Conservation (phyloP, 768 basidiomycete genomes). For the Kwoniella mangroviensis region DNA sequence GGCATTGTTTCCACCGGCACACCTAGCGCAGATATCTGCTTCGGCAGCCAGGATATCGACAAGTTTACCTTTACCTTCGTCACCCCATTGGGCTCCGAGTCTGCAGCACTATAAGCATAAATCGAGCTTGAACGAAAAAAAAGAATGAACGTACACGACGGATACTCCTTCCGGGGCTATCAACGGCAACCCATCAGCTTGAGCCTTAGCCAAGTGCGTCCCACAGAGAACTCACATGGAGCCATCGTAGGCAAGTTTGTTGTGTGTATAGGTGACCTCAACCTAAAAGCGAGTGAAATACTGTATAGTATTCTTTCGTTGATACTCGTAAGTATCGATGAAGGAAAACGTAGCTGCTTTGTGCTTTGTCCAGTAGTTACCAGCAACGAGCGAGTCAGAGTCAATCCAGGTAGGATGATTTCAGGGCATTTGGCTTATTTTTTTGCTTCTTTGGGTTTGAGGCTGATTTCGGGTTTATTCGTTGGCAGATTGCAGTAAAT, state of each 20-base stretch:
- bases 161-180: constrained; percentile 55
- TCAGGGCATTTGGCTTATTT: no score
- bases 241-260: constrained; percentile 22
- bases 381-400: no score
- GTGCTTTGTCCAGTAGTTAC: not conserved
- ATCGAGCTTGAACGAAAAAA: not conserved
- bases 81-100: constrained; percentile 60
- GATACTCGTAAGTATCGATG: not conserved
- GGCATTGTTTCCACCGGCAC: constrained; percentile 98
- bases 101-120: constrained; percentile 29
- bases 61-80: constrained; percentile 69
- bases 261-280: constrained; percentile 8
- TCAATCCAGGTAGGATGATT: not conserved
- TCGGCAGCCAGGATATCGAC: constrained; percentile 93
- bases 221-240: constrained; percentile 15
- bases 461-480: not conserved
- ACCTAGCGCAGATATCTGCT: constrained; percentile 89
- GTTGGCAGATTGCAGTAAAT: not conserved
- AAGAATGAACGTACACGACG: constrained; percentile 44
- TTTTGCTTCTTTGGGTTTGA: not conserved
- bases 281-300: constrained; percentile 7
- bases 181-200: not conserved
- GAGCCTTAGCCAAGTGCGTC: not conserved
- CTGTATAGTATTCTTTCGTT: not conserved
- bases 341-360: not conserved